Evolutionary conservation across 140 eudicot genomes (phyloP).

Genomic region (Bidens hawaiensis): DNA sequence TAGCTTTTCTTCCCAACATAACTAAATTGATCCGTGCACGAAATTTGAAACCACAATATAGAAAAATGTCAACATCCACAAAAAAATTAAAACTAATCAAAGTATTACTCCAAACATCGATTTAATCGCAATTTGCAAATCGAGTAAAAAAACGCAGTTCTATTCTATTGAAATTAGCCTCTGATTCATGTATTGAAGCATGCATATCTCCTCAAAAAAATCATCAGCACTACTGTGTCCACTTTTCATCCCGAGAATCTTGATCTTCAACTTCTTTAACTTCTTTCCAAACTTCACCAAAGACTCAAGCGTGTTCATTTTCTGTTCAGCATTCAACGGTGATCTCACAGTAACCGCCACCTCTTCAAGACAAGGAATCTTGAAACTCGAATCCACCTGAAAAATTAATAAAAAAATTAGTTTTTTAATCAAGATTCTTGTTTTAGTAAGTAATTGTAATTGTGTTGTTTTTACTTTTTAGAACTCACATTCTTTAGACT

Average conservation of each 20-base stretch:
- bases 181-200: constrained; percentile 55
- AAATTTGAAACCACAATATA: constrained; percentile 1
- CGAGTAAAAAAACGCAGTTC: neutral
- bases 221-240: constrained; percentile 89
- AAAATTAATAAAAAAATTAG: neutral
- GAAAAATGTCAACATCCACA: constrained; percentile 9
- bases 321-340: constrained; percentile 88
- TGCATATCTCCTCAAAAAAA: constrained; percentile 83
- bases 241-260: constrained; percentile 90
- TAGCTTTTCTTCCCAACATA: constrained; percentile 3
- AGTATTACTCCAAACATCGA: constrained; percentile 4
- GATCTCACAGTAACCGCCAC: constrained; percentile 67
- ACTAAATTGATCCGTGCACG: neutral
- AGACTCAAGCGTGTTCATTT: constrained; percentile 80
- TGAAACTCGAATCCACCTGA: constrained; percentile 76
- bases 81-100: constrained; percentile 2
- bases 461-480: neutral
- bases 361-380: constrained; percentile 72
- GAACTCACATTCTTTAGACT: constrained; percentile 70
- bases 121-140: constrained; percentile 1
- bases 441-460: constrained; percentile 4
- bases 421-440: constrained; percentile 5
- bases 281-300: constrained; percentile 57
- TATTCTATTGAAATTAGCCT: constrained; percentile 63
- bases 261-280: constrained; percentile 67